Conservation (phyloP, 352 stramenopile species). For the Phytophthora rubi region DNA sequence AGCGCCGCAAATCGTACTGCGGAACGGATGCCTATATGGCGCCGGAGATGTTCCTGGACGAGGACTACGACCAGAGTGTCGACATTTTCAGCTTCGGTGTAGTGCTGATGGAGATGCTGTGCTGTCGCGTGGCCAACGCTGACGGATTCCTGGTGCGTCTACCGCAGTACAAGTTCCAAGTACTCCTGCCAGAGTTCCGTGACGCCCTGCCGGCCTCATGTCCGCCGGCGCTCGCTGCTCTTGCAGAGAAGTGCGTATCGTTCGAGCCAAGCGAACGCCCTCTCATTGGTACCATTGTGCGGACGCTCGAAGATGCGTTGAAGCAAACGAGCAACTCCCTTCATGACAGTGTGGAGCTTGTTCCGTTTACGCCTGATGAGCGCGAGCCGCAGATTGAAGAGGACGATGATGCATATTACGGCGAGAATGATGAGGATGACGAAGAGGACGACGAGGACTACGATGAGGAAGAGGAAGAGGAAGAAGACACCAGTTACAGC, state of each 20-base stretch:
- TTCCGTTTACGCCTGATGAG: slow-evolving; percentile 66
- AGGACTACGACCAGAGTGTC: slow-evolving; percentile 86
- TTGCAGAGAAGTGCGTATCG: slow-evolving; percentile 76
- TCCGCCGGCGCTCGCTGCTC: slow-evolving; percentile 54
- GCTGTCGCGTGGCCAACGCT: slow-evolving; percentile 78
- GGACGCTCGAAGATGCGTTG: slow-evolving; percentile 51
- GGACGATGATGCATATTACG: slow-evolving; percentile 58
- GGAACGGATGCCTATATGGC: slow-evolving; percentile 89
- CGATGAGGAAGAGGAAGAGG: slow-evolving; percentile 45
- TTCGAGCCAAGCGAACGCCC: slow-evolving; percentile 81
- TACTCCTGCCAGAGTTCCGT: slow-evolving; percentile 69
- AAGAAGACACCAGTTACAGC: slow-evolving; percentile 38
- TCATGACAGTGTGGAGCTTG: slow-evolving; percentile 49
- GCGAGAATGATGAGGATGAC: slow-evolving; percentile 62
- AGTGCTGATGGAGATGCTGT: slow-evolving; percentile 89
- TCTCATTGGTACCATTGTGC: slow-evolving; percentile 51
- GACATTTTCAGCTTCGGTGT: slow-evolving; percentile 89
- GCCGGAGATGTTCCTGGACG: slow-evolving; percentile 84
- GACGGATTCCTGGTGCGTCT: slow-evolving; percentile 84
- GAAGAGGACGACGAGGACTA: slow-evolving; percentile 46
- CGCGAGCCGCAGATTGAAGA: slow-evolving; percentile 70
- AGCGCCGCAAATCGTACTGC: slow-evolving; percentile 85
- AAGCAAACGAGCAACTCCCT: slow-evolving; percentile 33
- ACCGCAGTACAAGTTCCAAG: slow-evolving; percentile 83
- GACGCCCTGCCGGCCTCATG: slow-evolving; percentile 67